phyloP scores from a whole-genome alignment of 1,139 yeast genomes.

The Saccharomyces hybrid region DNA sequence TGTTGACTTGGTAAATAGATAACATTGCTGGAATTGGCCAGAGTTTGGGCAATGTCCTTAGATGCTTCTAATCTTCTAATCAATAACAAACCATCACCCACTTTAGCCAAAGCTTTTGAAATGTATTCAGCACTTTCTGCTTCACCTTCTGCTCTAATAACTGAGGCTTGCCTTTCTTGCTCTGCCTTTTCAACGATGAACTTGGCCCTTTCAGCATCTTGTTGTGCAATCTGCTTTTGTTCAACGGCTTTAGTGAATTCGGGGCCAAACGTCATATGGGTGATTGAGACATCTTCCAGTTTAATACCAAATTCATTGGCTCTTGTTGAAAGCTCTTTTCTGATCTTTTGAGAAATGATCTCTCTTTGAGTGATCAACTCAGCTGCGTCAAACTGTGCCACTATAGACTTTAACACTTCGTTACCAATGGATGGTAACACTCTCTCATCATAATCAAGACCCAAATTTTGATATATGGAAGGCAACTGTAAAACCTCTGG shows the following conservation, averaged over 20 bases:
- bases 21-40: constrained; percentile 76
- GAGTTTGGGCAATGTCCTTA: constrained; percentile 84
- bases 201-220: constrained; percentile 96
- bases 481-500: constrained; percentile 86
- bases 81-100: constrained; percentile 92
- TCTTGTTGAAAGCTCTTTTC: constrained; percentile 77
- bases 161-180: constrained; percentile 91
- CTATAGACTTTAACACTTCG: constrained; percentile 89
- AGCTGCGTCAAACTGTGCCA: constrained; percentile 97
- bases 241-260: constrained; percentile 98
- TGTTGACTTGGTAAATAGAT: constrained; percentile 75
- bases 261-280: constrained; percentile 94
- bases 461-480: constrained; percentile 79
- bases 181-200: constrained; percentile 94
- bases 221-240: constrained; percentile 98
- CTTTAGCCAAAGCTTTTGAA: constrained; percentile 85
- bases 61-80: constrained; percentile 96
- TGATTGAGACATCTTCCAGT: constrained; percentile 93
- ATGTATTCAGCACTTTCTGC: constrained; percentile 97
- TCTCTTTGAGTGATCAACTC: constrained; percentile 97
- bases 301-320: constrained; percentile 84
- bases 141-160: constrained; percentile 98
- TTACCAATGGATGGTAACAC: constrained; percentile 96
- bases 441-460: constrained; percentile 93
- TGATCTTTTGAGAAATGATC: constrained; percentile 81